Percentiles rank a stretch among this genome's conserved stretches.
phyloP scores from a whole-genome alignment of 345 rosid species.

The Moricandia arvensis region DNA sequence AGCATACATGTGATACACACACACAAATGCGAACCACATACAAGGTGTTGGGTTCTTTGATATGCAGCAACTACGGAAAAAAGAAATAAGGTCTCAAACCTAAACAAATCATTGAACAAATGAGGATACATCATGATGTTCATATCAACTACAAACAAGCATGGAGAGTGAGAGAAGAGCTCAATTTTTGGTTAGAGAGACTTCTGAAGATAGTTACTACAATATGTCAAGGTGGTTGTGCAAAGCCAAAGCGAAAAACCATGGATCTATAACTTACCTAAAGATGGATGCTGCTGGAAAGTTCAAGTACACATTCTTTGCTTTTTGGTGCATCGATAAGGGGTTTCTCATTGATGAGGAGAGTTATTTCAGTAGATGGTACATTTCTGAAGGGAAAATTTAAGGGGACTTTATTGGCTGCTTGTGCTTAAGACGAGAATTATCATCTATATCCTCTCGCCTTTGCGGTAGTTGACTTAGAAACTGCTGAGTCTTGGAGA shows the following conservation, averaged over 20 bases:
- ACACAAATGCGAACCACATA: background rate
- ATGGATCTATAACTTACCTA: background rate
- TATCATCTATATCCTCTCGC: background rate
- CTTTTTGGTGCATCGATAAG: background rate
- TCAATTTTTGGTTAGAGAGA: background rate
- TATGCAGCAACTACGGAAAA: background rate
- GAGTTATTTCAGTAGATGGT: background rate
- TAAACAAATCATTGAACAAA: background rate
- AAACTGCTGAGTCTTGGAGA: background rate
- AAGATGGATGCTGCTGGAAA: background rate
- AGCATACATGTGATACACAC: background rate
- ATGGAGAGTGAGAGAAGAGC: background rate
- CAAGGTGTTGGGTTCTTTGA: background rate
- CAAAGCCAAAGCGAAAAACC: background rate
- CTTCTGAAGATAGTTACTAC: background rate
- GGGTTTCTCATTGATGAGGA: background rate
- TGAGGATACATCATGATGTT: background rate
- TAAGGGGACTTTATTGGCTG: background rate
- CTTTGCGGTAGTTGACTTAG: background rate
- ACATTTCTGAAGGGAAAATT: background rate
- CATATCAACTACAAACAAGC: background rate
- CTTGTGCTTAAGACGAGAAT: background rate
- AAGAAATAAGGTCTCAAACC: background rate
- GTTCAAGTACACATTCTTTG: background rate
- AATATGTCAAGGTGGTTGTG: background rate